A percentile compares a stretch with the other conserved stretches of the same genome.
These are phyloP conservation scores for Barbarea vulgaris DNA, from an alignment of 345 rosid species.

Conservation along the genomic window DNA sequence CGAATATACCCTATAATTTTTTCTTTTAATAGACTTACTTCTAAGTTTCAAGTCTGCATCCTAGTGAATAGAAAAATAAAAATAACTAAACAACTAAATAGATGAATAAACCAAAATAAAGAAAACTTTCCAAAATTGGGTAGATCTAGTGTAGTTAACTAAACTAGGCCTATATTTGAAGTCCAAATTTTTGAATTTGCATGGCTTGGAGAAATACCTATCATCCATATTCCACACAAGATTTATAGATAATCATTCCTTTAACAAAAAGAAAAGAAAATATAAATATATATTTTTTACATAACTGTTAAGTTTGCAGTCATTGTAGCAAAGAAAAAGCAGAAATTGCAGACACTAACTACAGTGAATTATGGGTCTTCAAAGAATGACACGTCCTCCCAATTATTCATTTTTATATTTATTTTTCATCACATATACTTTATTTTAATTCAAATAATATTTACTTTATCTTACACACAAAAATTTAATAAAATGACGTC, in stretches of 20 bases:
- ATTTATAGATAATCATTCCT: neutral
- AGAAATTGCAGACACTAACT: constrained; percentile 17
- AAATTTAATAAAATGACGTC: neutral
- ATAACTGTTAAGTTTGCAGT: neutral
- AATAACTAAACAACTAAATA: neutral
- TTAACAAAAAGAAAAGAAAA: no score
- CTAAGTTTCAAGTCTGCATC: neutral
- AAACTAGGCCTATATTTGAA: neutral
- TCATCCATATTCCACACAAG: neutral
- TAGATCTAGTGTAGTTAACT: neutral
- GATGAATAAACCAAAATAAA: neutral
- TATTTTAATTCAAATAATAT: neutral
- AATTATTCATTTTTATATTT: constrained; percentile 2
- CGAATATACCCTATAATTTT: constrained; percentile 7
- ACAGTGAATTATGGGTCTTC: constrained; percentile 27
- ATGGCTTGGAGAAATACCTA: neutral
- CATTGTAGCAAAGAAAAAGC: constrained; percentile 24
- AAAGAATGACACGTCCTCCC: constrained; percentile 40
- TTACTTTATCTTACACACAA: neutral
- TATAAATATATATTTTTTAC: neutral
- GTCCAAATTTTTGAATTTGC: neutral
- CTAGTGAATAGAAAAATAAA: neutral
- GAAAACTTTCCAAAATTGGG: neutral
- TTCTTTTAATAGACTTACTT: constrained; percentile 23
- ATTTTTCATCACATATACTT: neutral